Percentiles rank a stretch among this genome's conserved stretches.
These are phyloP conservation scores for Amanita rimosa DNA, from an alignment of 768 basidiomycete genomes.

Conservation along the genomic window DNA sequence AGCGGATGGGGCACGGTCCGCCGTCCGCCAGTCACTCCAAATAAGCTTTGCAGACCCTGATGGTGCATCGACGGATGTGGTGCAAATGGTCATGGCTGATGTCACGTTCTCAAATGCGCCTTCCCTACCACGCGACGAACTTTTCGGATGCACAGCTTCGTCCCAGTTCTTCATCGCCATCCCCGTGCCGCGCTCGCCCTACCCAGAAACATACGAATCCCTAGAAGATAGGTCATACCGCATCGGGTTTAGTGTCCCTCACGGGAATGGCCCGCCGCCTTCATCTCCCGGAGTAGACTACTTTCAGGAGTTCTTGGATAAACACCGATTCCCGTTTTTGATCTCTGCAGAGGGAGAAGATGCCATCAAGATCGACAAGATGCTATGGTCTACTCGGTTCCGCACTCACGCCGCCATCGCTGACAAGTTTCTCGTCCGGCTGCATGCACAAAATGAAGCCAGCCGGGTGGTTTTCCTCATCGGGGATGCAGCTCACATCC, in stretches of 20 bases:
- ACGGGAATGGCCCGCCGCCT: slow-evolving; percentile 27
- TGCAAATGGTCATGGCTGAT: slow-evolving; percentile 37
- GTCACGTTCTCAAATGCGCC: slow-evolving; percentile 22
- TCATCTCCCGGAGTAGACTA: slow-evolving; percentile 26
- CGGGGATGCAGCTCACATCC: too few species aligned
- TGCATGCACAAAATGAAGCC: not conserved
- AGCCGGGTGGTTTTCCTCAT: slow-evolving; percentile 17
- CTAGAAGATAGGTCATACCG: slow-evolving; percentile 21
- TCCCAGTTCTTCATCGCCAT: slow-evolving; percentile 23
- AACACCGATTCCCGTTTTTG: slow-evolving; percentile 16
- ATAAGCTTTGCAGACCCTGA: too few species aligned
- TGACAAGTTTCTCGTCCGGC: slow-evolving; percentile 22
- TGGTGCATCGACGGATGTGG: too few species aligned
- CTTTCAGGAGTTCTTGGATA: slow-evolving; percentile 31
- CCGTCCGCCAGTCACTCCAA: too few species aligned
- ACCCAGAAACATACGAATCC: slow-evolving; percentile 8
- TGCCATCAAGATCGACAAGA: slow-evolving; percentile 22
- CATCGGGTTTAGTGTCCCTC: slow-evolving; percentile 27
- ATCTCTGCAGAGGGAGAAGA: slow-evolving; percentile 18
- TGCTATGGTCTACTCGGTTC: slow-evolving; percentile 36
- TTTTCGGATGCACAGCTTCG: slow-evolving; percentile 14
- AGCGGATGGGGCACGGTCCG: too few species aligned
- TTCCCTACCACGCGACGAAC: slow-evolving; percentile 11
- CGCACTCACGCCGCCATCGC: slow-evolving; percentile 33
- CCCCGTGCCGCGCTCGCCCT: slow-evolving; percentile 20